Evolutionary conservation across 306 rosid genomes (phyloP), one percentile per base, ranked within the genome.

Genomic region (Lathyrus aphaca): DNA sequence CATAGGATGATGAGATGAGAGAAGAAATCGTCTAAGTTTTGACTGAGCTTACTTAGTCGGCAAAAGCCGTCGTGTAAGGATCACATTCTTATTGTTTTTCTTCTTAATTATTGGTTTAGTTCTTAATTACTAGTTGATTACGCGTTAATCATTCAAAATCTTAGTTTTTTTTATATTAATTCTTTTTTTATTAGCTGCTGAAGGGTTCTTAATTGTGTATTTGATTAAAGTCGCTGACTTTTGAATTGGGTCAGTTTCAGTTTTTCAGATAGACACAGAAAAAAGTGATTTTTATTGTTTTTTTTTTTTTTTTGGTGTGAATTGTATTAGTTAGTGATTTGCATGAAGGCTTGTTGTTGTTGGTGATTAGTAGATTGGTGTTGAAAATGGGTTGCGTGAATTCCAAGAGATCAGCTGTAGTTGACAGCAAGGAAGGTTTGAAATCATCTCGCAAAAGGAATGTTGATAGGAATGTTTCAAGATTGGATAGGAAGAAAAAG

Each of bases 321-420:
- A 18, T 39, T 11, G 6, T 23, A 29, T 56, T 59, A 45, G 69
- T 71, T 78, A 75, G 68, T 68, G 57, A 12, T 27, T 56, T 66
- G 60, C 81, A 78, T 46, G 77, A 74, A 35, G 39, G 39, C 3
- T 35, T 35, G 10, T 1, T 32, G 38, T 32, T 35, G 39, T 1
- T 35, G 39, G 39, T 35, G 39, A 35, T 35, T 38, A 68, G 18
- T 61, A 37, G 77, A 59, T 77, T 51, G 60, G 44, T 69, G 54
- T 40, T 64, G 16, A 74, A 73, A 21, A 93, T 93, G 98, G 98
- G 98, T 73, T 84, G 91, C 68, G 66, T 75, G 15, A 51, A 39
- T 79, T 74, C 90, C 70, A 93, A 87, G 78, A 77, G 75, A 76
- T 83, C 96, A 29, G 87, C 85, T 56, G 86, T 81, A 10, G 85